phyloP scores from a whole-genome alignment of 345 rosid species.

The Populus ilicifolia region DNA sequence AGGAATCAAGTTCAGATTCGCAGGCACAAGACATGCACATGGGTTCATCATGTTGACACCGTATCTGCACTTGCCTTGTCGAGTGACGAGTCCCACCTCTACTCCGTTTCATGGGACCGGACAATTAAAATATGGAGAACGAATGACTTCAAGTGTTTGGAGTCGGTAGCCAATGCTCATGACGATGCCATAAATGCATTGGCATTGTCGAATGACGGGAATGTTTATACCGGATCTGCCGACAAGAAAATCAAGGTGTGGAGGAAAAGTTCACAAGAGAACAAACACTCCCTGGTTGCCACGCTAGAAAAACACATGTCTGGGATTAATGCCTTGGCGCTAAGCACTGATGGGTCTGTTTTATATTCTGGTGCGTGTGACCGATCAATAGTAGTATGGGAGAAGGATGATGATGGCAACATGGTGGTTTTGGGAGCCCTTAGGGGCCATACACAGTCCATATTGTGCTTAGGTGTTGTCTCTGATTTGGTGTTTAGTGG shows the following conservation, averaged over 20 bases:
- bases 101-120: constrained; percentile 93
- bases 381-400: constrained; percentile 71
- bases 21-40: constrained; percentile 71
- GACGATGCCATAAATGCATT: constrained; percentile 85
- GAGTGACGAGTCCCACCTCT: constrained; percentile 58
- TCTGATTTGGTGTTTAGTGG: constrained; percentile 71
- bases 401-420: constrained; percentile 37
- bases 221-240: constrained; percentile 81
- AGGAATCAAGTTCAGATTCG: constrained; percentile 64
- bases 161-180: constrained; percentile 75
- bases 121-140: constrained; percentile 88
- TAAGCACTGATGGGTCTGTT: constrained; percentile 49
- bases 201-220: constrained; percentile 52
- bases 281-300: constrained; percentile 48
- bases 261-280: constrained; percentile 49
- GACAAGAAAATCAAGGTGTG: constrained; percentile 77
- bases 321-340: constrained; percentile 73
- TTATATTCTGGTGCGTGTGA: constrained; percentile 74
- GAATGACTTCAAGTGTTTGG: constrained; percentile 70
- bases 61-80: constrained; percentile 80
- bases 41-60: constrained; percentile 82
- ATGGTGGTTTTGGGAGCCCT: constrained; percentile 54
- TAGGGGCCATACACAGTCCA: constrained; percentile 70
- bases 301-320: constrained; percentile 64
- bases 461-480: constrained; percentile 58